Percentiles rank a stretch among this genome's conserved stretches.
phyloP scores from a whole-genome alignment of 2,329 filamentous ascomycete species.

The Didymella pomorum region DNA sequence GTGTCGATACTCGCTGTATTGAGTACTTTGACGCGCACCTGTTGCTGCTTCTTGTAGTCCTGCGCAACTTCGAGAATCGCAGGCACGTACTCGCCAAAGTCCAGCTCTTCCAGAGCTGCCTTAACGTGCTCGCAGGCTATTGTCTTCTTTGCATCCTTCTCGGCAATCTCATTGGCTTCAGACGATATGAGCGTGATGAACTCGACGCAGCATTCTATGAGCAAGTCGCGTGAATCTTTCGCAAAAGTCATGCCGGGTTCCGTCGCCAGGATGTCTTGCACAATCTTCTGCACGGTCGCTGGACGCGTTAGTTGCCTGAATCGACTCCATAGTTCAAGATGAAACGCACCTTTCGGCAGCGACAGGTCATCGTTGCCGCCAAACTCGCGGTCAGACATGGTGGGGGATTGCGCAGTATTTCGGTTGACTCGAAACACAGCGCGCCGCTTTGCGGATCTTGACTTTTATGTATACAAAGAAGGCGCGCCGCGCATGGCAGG shows the following conservation, averaged over 20 bases:
- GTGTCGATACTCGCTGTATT: background rate
- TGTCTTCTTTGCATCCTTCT: conserved; percentile 99
- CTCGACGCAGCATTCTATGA: conserved; percentile 99
- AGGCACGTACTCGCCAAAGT: conserved; percentile 90
- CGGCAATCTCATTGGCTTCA: conserved; percentile 97
- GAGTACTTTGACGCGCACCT: conserved; percentile 63
- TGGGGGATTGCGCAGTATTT: conserved; percentile 30
- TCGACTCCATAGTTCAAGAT: background rate
- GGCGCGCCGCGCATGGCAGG: conserved; percentile 13
- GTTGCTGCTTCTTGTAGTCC: conserved; percentile 91
- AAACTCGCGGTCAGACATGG: conserved; percentile 55
- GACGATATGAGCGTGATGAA: conserved; percentile 99
- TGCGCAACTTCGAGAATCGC: conserved; percentile 86
- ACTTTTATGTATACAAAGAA: conserved; percentile 22
- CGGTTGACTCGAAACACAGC: conserved; percentile 12
- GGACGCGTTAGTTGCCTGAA: conserved; percentile 21
- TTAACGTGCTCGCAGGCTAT: conserved; percentile 98
- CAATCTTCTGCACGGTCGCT: conserved; percentile 82
- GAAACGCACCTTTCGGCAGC: conserved; percentile 51
- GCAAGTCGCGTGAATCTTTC: conserved; percentile 90
- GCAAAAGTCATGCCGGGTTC: conserved; percentile 84
- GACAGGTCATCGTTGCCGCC: conserved; percentile 55
- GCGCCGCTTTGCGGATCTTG: conserved; percentile 15
- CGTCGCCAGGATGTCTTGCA: conserved; percentile 87
- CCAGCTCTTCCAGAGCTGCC: conserved; percentile 89